Conservation (phyloP, 2,329 filamentous ascomycete species). For the Grosmannia huntii region DNA sequence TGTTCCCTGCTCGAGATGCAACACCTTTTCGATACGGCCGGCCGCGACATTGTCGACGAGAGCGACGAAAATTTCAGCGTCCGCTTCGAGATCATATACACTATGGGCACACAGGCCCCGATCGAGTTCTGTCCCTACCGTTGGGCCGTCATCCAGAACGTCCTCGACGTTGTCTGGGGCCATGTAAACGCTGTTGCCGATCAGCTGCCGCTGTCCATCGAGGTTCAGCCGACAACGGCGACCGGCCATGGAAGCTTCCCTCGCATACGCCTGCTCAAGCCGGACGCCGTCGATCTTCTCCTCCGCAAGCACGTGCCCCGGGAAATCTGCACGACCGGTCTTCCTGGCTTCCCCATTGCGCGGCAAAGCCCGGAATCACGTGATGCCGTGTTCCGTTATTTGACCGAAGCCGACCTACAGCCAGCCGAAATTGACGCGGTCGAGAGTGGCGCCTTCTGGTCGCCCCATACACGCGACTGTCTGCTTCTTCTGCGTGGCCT, state of each 20-base stretch:
- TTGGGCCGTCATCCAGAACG: constrained; percentile 41
- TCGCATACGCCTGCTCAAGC: too few species aligned
- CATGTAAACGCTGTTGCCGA: too few species aligned
- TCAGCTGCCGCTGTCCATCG: too few species aligned
- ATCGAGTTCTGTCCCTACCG: constrained; percentile 41
- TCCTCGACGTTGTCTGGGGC: constrained; percentile 16
- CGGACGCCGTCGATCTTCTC: too few species aligned
- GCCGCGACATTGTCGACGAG: constrained; percentile 50
- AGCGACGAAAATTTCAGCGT: constrained; percentile 50
- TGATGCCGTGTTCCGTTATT: not conserved
- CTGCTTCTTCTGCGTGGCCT: constrained; percentile 42
- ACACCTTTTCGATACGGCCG: constrained; percentile 18
- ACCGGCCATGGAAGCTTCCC: too few species aligned
- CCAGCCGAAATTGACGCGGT: constrained; percentile 16
- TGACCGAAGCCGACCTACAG: not conserved
- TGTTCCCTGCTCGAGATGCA: constrained; percentile 7
- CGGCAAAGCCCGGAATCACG: not conserved
- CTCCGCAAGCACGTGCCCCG: too few species aligned
- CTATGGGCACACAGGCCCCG: constrained; percentile 37
- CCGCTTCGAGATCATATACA: constrained; percentile 51
- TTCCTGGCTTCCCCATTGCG: constrained; percentile 15
- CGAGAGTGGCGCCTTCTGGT: constrained; percentile 26
- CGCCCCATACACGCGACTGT: constrained; percentile 16
- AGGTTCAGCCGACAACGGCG: too few species aligned
- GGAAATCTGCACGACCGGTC: constrained; percentile 17